A percentile compares a stretch with the other conserved stretches of the same genome.
Evolutionary conservation across 257 asterid genomes (phyloP).

Genomic region (Agastache rugosa): DNA sequence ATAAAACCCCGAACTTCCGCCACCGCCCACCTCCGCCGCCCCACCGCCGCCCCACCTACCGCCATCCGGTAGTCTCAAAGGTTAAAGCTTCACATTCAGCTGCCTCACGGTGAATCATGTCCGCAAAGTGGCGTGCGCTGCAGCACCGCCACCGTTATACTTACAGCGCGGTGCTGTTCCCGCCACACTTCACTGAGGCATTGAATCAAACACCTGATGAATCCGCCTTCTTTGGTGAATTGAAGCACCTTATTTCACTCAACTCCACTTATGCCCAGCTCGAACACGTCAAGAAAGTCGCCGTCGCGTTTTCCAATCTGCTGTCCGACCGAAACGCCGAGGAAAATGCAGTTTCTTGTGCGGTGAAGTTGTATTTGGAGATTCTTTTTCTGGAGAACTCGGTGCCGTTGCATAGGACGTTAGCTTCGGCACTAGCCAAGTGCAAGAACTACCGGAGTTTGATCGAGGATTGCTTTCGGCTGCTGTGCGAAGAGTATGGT

Average conservation of each 20-base stretch:
- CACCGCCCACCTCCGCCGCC: conserved; percentile 28
- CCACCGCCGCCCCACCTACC: too few species aligned
- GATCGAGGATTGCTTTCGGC: conserved; percentile 61
- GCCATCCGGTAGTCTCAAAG: conserved; percentile 12
- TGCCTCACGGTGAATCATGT: conserved; percentile 45
- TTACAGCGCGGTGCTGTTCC: conserved; percentile 72
- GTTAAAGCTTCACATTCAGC: not conserved
- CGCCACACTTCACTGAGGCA: conserved; percentile 64
- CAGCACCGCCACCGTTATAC: conserved; percentile 98
- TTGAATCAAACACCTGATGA: conserved; percentile 59
- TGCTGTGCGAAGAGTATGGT: conserved; percentile 76
- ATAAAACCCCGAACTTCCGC: conserved; percentile 9
- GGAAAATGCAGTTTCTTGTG: conserved; percentile 46
- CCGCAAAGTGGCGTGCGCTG: conserved; percentile 96
- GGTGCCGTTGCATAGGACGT: conserved; percentile 75
- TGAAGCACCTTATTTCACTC: conserved; percentile 67
- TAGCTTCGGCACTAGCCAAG: conserved; percentile 73
- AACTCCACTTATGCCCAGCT: conserved; percentile 86
- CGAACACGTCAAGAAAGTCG: conserved; percentile 70
- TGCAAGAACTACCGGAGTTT: conserved; percentile 54
- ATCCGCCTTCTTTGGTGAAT: conserved; percentile 54
- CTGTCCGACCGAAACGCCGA: conserved; percentile 55
- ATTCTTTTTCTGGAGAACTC: conserved; percentile 85
- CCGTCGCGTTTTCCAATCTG: conserved; percentile 62
- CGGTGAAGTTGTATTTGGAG: conserved; percentile 67